A percentile compares a stretch with the other conserved stretches of the same genome.
These are phyloP conservation scores for Cicer judaicum DNA, from an alignment of 306 rosid genomes.

Conservation along the genomic window DNA sequence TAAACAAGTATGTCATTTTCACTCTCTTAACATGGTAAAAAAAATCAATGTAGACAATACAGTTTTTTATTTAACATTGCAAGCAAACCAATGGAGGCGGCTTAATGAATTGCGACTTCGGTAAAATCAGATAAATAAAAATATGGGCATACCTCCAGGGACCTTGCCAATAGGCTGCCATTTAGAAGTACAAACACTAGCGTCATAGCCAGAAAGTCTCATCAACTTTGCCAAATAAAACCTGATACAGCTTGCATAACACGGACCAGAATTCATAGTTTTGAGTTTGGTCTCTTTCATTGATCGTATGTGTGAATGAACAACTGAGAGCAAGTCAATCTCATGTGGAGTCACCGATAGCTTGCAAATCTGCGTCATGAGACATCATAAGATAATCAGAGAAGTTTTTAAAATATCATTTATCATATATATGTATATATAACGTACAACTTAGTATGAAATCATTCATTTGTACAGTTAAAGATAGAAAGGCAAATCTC, in stretches of 20 bases:
- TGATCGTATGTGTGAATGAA: constrained; percentile 72
- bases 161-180: constrained; percentile 95
- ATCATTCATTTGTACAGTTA: constrained; percentile 8
- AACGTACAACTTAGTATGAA: constrained; percentile 16
- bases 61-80: constrained; percentile 14
- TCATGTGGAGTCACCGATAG: constrained; percentile 68
- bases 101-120: constrained; percentile 9
- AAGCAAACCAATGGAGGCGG: constrained; percentile 2
- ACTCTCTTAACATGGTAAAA: constrained; percentile 31
- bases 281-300: constrained; percentile 65
- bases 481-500: constrained; percentile 1
- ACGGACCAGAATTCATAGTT: constrained; percentile 64
- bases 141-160: constrained; percentile 80
- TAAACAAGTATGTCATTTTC: constrained; percentile 13
- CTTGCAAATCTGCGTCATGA: constrained; percentile 65
- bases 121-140: constrained; percentile 22
- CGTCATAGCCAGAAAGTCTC: constrained; percentile 82
- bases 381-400: constrained; percentile 33
- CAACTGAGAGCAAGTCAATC: constrained; percentile 69
- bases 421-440: not conserved
- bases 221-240: constrained; percentile 81
- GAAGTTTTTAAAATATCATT: constrained; percentile 5
- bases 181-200: constrained; percentile 81
- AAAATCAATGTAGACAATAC: constrained; percentile 11
- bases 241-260: constrained; percentile 86